Evolutionary conservation across 2,329 filamentous ascomycete genomes (phyloP), one percentile per base, ranked within the genome.

Genomic region (Decorospora gaudefroyi): DNA sequence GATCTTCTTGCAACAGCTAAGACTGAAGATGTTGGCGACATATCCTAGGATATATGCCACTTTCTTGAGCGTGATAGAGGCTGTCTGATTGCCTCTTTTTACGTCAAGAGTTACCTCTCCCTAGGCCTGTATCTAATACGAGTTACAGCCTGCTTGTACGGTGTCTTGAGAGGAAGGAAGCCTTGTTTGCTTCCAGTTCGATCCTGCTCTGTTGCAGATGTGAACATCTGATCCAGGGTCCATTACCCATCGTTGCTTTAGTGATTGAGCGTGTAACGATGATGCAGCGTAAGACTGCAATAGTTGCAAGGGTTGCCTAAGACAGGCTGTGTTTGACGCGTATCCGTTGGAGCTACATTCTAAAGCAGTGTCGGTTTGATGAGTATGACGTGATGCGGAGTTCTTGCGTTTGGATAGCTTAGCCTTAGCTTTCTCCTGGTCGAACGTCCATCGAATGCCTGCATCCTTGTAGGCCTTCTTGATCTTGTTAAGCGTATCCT

Each of bases 151-250:
- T 25, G 11, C 19, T 4, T 18, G 4, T 10, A 2, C n/a, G n/a
- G n/a, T n/a, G 19, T 34, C 12, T 15, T 16, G 9, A 3, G n/a
- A n/a, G n/a, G n/a, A n/a, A n/a, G n/a, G n/a, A n/a, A n/a, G n/a
- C n/a, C n/a, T n/a, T n/a, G n/a, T n/a, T n/a, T n/a, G n/a, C n/a
- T n/a, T n/a, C 31, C 12, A 34, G 21, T 34, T 34, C 4, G 25
- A 16, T 9, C 16, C 12, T 3, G 21, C 25, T 11, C 11, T 9
- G 11, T 34, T 34, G 6, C 19, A 34, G 19, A 34, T 34, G 8
- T 34, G 30, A 15, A 32, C 23, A 15, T 41, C 42, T 4, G 36
- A 46, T 12, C 43, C 29, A 26, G 43, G 36, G 12, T 46, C 36
- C 1, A 46, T 21, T 10, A 46, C 36, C 43, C 30, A 46, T 36